phyloP scores from a whole-genome alignment of 2,329 filamentous ascomycete genomes.

The Pestalotiopsis sp. region DNA sequence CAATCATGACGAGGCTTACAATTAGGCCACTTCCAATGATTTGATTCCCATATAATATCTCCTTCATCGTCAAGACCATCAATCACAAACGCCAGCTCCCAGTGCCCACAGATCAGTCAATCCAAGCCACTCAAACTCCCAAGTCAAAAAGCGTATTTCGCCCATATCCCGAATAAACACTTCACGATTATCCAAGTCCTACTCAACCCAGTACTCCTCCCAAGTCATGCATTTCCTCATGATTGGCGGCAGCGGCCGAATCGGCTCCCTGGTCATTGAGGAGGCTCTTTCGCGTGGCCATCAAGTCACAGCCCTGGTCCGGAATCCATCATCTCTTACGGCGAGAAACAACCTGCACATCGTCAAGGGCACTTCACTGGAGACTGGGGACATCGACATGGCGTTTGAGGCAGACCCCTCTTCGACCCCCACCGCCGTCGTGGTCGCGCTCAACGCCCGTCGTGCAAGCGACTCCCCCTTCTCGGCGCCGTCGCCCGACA shows the following conservation, averaged over 20 bases:
- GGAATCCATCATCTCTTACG: conserved; percentile 35
- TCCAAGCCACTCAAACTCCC: too few species aligned
- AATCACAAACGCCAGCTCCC: too few species aligned
- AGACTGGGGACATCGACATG: conserved; percentile 33
- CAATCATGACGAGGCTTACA: background rate
- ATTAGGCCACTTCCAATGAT: conserved; percentile 18
- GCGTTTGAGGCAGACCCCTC: conserved; percentile 30
- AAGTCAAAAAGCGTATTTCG: background rate
- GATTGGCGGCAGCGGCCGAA: conserved; percentile 47
- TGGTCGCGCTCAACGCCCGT: conserved; percentile 49
- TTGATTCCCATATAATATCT: background rate
- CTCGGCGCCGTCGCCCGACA: conserved; percentile 35
- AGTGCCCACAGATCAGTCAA: too few species aligned
- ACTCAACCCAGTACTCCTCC: too few species aligned
- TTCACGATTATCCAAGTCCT: background rate
- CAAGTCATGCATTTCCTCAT: conserved; percentile 43
- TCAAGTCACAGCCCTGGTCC: conserved; percentile 45
- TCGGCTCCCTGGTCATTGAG: conserved; percentile 42
- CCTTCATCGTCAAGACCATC: background rate
- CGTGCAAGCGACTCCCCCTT: conserved; percentile 49
- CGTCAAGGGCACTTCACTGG: conserved; percentile 37
- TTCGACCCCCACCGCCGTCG: conserved; percentile 34
- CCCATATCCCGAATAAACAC: background rate
- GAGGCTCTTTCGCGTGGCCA: conserved; percentile 40
- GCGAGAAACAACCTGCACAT: conserved; percentile 34